These are phyloP conservation scores for Phytophthora aleatoria DNA, from an alignment of 352 stramenopile genomes.

Conservation along the genomic window DNA sequence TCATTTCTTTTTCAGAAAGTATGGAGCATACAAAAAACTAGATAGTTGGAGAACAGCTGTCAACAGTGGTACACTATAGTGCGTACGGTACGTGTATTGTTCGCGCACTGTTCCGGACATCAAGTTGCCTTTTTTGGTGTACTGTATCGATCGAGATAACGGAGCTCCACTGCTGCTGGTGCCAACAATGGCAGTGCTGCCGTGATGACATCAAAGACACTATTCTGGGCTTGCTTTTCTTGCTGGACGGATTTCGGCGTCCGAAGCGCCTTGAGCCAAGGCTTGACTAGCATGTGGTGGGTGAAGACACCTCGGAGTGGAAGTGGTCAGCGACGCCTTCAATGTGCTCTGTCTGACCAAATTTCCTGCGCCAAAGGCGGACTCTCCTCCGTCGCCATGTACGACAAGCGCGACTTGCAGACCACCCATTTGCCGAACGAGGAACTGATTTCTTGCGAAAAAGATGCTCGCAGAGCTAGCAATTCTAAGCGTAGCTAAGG, in stretches of 20 bases:
- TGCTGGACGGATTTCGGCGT: neutral
- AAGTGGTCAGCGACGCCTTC: slow-evolving; percentile 3
- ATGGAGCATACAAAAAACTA: neutral
- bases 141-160: neutral
- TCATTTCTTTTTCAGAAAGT: slow-evolving; percentile 7
- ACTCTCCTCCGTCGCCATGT: neutral
- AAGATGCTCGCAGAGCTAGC: slow-evolving; percentile 1
- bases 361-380: neutral
- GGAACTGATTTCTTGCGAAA: slow-evolving; percentile 8
- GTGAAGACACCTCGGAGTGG: neutral
- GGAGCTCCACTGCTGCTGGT: too few relatives aligned
- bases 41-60: neutral
- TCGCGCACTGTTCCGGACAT: slow-evolving; percentile 19
- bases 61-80: slow-evolving; percentile 14
- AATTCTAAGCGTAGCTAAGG: neutral
- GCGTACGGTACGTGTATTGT: slow-evolving; percentile 1
- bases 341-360: slow-evolving; percentile 8
- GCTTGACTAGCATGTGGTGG: slow-evolving; percentile 1
- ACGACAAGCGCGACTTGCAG: neutral
- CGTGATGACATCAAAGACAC: neutral
- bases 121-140: slow-evolving; percentile 3
- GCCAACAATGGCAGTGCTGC: neutral
- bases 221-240: neutral
- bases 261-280: too few relatives aligned
- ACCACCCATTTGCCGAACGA: slow-evolving; percentile 3